These are phyloP conservation scores for Aspergillus tamarii DNA, from an alignment of 2,329 filamentous ascomycete genomes.

Conservation along the genomic window DNA sequence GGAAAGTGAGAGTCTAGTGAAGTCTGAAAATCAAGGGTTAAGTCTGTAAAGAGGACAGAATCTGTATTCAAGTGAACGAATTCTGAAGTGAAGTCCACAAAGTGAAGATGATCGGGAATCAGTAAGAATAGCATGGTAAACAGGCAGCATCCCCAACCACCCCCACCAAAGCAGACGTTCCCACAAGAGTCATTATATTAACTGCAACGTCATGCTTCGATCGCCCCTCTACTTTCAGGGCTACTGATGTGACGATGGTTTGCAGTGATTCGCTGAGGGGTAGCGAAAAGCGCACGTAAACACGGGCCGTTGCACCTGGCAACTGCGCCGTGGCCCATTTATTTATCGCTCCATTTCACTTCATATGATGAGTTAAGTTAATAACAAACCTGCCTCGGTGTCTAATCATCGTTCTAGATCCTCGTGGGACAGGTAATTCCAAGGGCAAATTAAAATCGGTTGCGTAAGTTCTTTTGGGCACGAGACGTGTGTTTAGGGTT, in stretches of 20 bases:
- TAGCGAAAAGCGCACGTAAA: conserved; percentile 14
- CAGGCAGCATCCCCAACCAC: conserved; percentile 17
- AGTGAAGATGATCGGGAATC: conserved; percentile 8
- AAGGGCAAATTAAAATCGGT: neutral
- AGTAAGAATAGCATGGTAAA: conserved; percentile 10
- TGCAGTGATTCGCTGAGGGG: conserved; percentile 21
- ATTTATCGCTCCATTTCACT: neutral
- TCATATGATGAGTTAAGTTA: neutral
- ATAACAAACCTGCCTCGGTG: neutral
- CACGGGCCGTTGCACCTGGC: conserved; percentile 28
- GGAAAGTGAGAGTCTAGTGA: neutral
- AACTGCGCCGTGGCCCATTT: conserved; percentile 14
- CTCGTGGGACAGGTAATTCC: neutral
- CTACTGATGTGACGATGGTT: conserved; percentile 11
- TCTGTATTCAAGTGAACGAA: neutral
- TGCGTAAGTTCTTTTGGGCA: conserved; percentile 2
- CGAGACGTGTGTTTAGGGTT: neutral
- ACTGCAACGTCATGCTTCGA: conserved; percentile 14
- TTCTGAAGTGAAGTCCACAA: neutral
- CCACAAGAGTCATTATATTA: conserved; percentile 8
- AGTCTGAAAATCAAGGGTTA: neutral
- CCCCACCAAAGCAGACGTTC: neutral
- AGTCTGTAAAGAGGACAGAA: neutral
- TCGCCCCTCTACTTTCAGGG: conserved; percentile 2
- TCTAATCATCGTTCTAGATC: neutral